Evolutionary conservation across 208 protist species (phyloP), one percentile per base, ranked within the genome.

Genomic region (Acanthamoeba castellanii): DNA sequence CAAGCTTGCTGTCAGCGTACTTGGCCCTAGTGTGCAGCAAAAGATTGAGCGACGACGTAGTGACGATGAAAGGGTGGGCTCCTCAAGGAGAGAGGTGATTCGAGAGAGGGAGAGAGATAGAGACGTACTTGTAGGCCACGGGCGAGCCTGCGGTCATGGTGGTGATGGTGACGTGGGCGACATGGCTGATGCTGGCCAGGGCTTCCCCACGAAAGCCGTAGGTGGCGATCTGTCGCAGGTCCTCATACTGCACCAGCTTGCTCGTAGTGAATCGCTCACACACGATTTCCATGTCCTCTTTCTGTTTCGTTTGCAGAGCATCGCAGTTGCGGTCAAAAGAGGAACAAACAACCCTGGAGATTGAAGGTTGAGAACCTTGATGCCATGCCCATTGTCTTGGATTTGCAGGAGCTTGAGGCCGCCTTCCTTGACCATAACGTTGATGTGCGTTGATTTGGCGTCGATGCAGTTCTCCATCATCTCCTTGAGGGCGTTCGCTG

Each of bases 381-480:
- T 99, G 72, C 99, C 99, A 70, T 97, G 96, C 14, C 99, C 99
- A 96, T 99, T 99, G 95, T 99, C 99, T 55, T 96, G 96, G 70
- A 99, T 99, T 96, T 99, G 98, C 64, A 99, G 92, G 42, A 99
- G 82, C 78, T 99, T 99, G 4, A 99, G 94, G 9, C 99, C 99
- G 72, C 99, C 99, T 32, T 98, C 97, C 89, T 98, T 98, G 22
- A 98, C 96, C 18, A 97, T 92, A 18, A 99, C 97, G 25, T 98
- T 98, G 25, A 99, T 98, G 13, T 72, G 96, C 0, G 98, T 98
- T 42, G 98, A 96, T 47, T 98, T 98, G 9, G 99, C 99, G 96
- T 99, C 99, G 34, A 99, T 97, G 27, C 97, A 95, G 97, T 99
- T 99, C 96, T 99, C 99, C 25, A 99, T 94, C 57, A 99, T 95